Evolutionary conservation across 2,329 filamentous ascomycete genomes (phyloP).

Genomic region (Emydomyces testavorans): DNA sequence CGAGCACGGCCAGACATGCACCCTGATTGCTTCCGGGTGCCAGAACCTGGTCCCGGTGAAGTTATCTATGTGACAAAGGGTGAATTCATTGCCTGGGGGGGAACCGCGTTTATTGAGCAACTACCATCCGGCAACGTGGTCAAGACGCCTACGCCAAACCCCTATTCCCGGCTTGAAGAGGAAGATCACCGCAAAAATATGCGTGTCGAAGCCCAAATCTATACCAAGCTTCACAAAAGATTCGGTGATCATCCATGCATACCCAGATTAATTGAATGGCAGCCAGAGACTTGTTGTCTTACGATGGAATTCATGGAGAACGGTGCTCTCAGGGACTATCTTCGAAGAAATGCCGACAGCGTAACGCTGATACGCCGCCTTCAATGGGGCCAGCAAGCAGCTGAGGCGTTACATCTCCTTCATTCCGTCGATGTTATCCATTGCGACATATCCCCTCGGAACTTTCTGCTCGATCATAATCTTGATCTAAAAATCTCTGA

Average conservation of each 20-base stretch:
- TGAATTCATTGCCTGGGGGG: background rate
- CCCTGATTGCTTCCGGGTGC: too few species aligned
- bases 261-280: background rate
- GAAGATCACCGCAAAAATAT: background rate
- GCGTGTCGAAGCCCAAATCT: background rate
- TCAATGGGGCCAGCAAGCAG: slow-evolving; percentile 26
- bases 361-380: slow-evolving; percentile 13
- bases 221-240: too few species aligned
- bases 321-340: slow-evolving; percentile 2
- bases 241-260: background rate
- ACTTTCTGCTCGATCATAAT: slow-evolving; percentile 29
- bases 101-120: background rate
- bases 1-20: too few species aligned
- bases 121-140: background rate
- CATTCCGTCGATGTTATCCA: slow-evolving; percentile 33
- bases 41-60: too few species aligned
- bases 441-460: slow-evolving; percentile 32
- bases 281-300: background rate
- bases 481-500: slow-evolving; percentile 30
- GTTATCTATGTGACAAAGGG: background rate
- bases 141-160: background rate
- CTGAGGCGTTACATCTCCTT: slow-evolving; percentile 27
- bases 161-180: background rate
- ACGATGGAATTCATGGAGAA: slow-evolving; percentile 7
- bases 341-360: background rate